Base-by-base conservation (phyloP, 306 rosid genomes). In the Pachyrhizus erosus region DNA sequence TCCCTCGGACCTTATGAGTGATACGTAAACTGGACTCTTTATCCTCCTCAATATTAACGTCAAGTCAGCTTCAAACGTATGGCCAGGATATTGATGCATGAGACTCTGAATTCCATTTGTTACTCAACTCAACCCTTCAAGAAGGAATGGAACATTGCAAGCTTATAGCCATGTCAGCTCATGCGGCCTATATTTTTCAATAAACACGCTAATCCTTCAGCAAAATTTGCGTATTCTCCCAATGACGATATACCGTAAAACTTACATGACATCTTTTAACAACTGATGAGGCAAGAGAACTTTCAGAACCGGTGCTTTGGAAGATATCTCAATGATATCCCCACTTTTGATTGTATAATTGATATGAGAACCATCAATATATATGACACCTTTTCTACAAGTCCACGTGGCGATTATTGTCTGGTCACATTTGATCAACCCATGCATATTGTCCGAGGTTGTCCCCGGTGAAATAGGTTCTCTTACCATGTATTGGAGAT, bases 401-500 rank as follows among this genome's bases (percentile, higher is more conserved):
- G 87, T 79, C 99, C 98, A 93, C 0, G 89, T 23, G 62, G 81
- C 73, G 37, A 84, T 86, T 78, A 93, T 83, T 18, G 80, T 83
- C 69, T 90, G 90, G 70, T 88, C 82, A 27, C 87, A 81, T 48
- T 73, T 84, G 51, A 93, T 76, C 18, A 82, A 75, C 64, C 91
- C 93, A 46, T 87, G 99, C 96, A 91, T 87, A 15, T 77, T 84
- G 80, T 85, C 83, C 5, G 89, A 83, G 72, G 73, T 42, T 14
- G 73, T 68, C 64, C 86, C 92, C 0, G 84, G 88, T 14, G 87
- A 82, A 73, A 89, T 87, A 46, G 99, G 97, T 88, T 96, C 99
- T 88, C 99, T 91, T 73, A 88, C 97, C 97, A 91, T 93, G 71
- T 92, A 96, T 73, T 96, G 99, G 77, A 96, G 97, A 73, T 91